Conservation (phyloP, 1,139 yeast species). For the Sugiyamaella xylanicola region DNA sequence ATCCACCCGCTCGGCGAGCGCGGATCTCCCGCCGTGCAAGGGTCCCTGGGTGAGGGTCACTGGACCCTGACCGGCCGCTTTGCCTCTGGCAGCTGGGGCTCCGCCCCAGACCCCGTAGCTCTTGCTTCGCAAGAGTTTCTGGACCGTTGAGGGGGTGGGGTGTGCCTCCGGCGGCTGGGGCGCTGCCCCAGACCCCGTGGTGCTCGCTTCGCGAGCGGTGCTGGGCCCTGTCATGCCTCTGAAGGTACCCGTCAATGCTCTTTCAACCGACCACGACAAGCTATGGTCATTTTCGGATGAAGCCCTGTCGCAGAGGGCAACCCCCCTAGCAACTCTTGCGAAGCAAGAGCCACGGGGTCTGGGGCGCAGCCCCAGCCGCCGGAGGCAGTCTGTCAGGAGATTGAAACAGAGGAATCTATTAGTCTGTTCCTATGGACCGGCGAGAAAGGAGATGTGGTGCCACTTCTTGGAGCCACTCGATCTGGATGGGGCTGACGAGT, state of each 20-base stretch:
- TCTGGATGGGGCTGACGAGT: constrained; percentile 77
- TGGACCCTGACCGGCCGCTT: not conserved
- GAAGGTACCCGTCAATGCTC: too few species aligned
- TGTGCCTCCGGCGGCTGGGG: too few species aligned
- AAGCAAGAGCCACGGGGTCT: not conserved
- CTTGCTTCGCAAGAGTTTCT: not conserved
- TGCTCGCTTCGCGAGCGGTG: too few species aligned
- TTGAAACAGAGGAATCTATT: not conserved
- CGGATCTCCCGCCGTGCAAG: constrained; percentile 1
- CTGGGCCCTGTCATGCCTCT: too few species aligned
- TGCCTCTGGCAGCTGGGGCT: not conserved
- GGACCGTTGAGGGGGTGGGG: too few species aligned
- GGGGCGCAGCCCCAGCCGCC: constrained; percentile 2
- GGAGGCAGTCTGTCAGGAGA: not conserved
- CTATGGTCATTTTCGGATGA: too few species aligned
- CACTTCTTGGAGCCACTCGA: constrained; percentile 71
- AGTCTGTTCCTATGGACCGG: not conserved
- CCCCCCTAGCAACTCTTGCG: not conserved
- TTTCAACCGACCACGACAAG: too few species aligned
- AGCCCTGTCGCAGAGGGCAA: too few species aligned
- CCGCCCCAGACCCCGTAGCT: not conserved
- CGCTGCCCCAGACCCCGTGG: too few species aligned
- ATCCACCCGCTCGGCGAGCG: not conserved
- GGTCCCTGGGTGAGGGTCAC: not conserved
- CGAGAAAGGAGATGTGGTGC: constrained; percentile 68